Conservation (phyloP, 306 rosid genomes). For the Vicia faba region DNA sequence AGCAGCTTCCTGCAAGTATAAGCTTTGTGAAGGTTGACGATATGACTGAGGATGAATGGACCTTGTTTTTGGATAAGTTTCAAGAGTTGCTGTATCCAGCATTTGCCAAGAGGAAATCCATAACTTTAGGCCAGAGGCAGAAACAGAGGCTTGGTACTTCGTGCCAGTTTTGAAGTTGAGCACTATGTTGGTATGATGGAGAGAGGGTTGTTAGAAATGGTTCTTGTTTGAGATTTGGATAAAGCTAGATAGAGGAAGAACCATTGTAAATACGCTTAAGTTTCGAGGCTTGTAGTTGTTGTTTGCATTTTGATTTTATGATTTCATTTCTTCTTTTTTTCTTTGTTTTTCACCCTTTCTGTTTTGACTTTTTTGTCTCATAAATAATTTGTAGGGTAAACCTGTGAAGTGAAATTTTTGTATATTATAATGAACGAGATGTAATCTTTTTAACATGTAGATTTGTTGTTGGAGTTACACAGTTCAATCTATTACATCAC, state of each 20-base stretch:
- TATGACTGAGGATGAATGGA: slow-evolving; percentile 82
- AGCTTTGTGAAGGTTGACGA: slow-evolving; percentile 83
- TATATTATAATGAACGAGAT: slow-evolving; percentile 49
- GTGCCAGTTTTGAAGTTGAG: slow-evolving; percentile 93
- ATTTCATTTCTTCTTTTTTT: slow-evolving; percentile 33
- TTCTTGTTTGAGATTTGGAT: slow-evolving; percentile 49
- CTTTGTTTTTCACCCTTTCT: not conserved
- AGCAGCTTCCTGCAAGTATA: slow-evolving; percentile 85
- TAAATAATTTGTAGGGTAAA: slow-evolving; percentile 78
- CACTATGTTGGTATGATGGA: slow-evolving; percentile 41
- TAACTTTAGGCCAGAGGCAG: slow-evolving; percentile 80
- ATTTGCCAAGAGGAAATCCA: slow-evolving; percentile 66
- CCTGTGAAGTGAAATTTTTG: slow-evolving; percentile 51
- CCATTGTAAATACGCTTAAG: slow-evolving; percentile 68
- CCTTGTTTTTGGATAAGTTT: slow-evolving; percentile 72
- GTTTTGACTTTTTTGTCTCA: slow-evolving; percentile 51
- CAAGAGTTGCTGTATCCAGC: slow-evolving; percentile 78
- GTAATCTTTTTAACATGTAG: slow-evolving; percentile 1
- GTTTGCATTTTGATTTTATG: slow-evolving; percentile 55
- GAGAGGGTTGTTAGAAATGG: slow-evolving; percentile 52
- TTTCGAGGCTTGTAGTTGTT: slow-evolving; percentile 59
- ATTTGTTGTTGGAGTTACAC: not conserved
- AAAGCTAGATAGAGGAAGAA: slow-evolving; percentile 46
- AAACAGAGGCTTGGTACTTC: slow-evolving; percentile 98
- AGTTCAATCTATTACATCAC: slow-evolving; percentile 12